These are phyloP conservation scores for Parsonsia alboflavescens DNA, from an alignment of 257 asterid species.

Conservation along the genomic window DNA sequence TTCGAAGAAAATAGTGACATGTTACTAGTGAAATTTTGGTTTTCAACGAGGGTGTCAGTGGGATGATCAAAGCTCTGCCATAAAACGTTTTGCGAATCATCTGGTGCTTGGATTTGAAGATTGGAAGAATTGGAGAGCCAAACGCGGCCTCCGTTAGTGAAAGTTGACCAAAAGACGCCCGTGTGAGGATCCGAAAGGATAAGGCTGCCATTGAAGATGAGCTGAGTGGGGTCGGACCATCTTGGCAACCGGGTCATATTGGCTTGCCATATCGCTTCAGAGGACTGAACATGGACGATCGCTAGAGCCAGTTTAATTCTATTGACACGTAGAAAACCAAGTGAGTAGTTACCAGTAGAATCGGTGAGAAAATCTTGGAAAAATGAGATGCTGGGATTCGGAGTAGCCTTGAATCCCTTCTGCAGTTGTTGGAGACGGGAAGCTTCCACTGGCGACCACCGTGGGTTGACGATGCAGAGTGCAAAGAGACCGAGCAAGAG, in stretches of 20 bases:
- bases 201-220: conserved; percentile 68
- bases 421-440: conserved; percentile 33
- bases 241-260: conserved; percentile 33
- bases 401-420: conserved; percentile 54
- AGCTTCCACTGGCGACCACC: conserved; percentile 19
- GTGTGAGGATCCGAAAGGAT: conserved; percentile 53
- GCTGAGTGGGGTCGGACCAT: conserved; percentile 52
- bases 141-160: conserved; percentile 55
- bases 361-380: conserved; percentile 67
- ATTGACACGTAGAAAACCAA: conserved; percentile 68
- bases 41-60: conserved; percentile 75
- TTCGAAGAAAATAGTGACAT: conserved; percentile 63
- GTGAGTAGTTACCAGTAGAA: conserved; percentile 59
- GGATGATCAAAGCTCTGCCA: conserved; percentile 91
- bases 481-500: not conserved
- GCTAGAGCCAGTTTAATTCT: conserved; percentile 40
- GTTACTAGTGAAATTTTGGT: conserved; percentile 60
- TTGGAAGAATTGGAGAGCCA: conserved; percentile 66
- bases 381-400: conserved; percentile 36
- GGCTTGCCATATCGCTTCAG: conserved; percentile 60
- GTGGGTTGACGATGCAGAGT: not conserved
- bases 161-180: conserved; percentile 80
- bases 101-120: conserved; percentile 37
- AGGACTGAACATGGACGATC: conserved; percentile 61
- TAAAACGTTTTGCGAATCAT: conserved; percentile 10